A percentile compares a stretch with the other conserved stretches of the same genome.
phyloP scores from a whole-genome alignment of 352 stramenopile species.

The Saprolegnia parasitica region DNA sequence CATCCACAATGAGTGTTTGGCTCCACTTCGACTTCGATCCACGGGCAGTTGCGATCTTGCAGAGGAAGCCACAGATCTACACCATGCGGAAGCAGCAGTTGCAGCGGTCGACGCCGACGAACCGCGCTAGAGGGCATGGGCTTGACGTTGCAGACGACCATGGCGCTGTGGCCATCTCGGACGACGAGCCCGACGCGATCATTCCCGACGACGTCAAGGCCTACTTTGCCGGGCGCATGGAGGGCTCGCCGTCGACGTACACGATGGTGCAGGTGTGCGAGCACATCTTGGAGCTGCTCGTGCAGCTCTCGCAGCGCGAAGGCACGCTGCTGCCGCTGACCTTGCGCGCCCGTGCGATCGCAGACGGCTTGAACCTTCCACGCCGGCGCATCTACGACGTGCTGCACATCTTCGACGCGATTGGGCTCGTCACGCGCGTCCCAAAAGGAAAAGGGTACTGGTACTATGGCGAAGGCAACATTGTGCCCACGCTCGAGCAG shows the following conservation, averaged over 20 bases:
- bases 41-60: neutral
- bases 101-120: neutral
- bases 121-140: neutral
- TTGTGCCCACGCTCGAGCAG: neutral
- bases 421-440: neutral
- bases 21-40: too few species aligned
- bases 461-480: neutral
- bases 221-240: neutral
- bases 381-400: slow-evolving; percentile 23
- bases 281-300: neutral
- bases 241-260: neutral
- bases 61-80: neutral
- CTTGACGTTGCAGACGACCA: neutral
- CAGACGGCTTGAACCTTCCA: neutral
- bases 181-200: neutral
- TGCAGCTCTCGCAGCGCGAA: neutral
- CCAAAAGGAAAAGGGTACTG: neutral
- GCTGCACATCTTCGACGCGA: slow-evolving; percentile 19
- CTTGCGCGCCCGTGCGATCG: neutral
- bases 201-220: neutral
- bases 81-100: neutral
- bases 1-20: too few species aligned
- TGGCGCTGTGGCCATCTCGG: neutral
- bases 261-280: neutral
- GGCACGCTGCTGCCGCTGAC: neutral